phyloP scores from a whole-genome alignment of 257 asterid species.

The Primulina huaijiensis region DNA sequence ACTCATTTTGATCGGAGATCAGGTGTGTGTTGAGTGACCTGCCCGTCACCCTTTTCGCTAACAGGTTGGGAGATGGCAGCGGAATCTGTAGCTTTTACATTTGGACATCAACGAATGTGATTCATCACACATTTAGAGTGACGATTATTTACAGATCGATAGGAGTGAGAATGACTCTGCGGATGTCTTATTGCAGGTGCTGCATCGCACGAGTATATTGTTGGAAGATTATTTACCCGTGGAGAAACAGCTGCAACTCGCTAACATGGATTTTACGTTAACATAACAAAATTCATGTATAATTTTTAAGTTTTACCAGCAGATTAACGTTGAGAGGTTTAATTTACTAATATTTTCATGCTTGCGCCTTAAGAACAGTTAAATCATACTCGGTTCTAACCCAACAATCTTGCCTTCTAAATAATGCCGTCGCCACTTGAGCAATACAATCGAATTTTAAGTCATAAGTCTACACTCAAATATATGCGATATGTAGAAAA shows the following conservation, averaged over 20 bases:
- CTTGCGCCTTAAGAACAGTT: neutral
- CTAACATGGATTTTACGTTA: slow-evolving; percentile 49
- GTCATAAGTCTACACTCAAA: too few species aligned
- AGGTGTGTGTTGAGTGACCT: slow-evolving; percentile 64
- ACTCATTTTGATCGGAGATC: slow-evolving; percentile 62
- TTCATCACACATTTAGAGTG: slow-evolving; percentile 31
- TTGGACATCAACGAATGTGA: slow-evolving; percentile 52
- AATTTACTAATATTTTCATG: neutral
- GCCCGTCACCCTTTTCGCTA: slow-evolving; percentile 62
- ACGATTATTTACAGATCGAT: slow-evolving; percentile 38
- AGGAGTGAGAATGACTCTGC: slow-evolving; percentile 46
- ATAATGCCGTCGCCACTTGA: too few species aligned
- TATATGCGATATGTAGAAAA: too few species aligned
- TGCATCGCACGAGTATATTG: slow-evolving; percentile 53
- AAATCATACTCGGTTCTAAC: neutral
- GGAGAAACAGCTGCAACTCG: slow-evolving; percentile 68
- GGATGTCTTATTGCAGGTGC: slow-evolving; percentile 48
- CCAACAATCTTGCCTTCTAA: neutral
- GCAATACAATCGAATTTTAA: too few species aligned
- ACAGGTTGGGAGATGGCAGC: slow-evolving; percentile 50
- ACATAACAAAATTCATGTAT: neutral
- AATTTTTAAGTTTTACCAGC: neutral
- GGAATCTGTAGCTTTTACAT: slow-evolving; percentile 53
- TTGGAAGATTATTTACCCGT: slow-evolving; percentile 48
- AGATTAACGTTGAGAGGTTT: neutral